Percentiles rank a stretch among this genome's conserved stretches.
These are phyloP conservation scores for Agrocybe pediades DNA, from an alignment of 768 basidiomycete genomes.

Conservation along the genomic window DNA sequence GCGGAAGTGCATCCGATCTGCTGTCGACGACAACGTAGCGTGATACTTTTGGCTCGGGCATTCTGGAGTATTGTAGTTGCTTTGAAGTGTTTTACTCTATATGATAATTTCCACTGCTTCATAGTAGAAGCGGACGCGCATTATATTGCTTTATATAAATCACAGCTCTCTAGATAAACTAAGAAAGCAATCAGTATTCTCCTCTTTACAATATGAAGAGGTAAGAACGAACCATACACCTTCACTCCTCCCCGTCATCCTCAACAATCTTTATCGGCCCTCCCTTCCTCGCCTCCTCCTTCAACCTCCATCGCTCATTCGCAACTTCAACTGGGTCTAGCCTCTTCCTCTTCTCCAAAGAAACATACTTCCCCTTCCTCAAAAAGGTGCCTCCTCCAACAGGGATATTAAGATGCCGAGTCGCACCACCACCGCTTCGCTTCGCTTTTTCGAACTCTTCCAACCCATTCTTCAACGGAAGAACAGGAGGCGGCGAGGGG, in stretches of 20 bases:
- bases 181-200: too few relatives aligned
- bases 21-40: too few relatives aligned
- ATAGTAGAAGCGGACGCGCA: too few relatives aligned
- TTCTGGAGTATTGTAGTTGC: too few relatives aligned
- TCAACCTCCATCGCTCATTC: conserved; percentile 77
- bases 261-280: conserved; percentile 12
- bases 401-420: conserved; percentile 47
- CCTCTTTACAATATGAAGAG: background rate
- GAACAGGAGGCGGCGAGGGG: conserved; percentile 34
- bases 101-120: too few relatives aligned
- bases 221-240: background rate
- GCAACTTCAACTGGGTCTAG: conserved; percentile 70
- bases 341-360: conserved; percentile 66
- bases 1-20: too few relatives aligned
- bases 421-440: conserved; percentile 9
- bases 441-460: conserved; percentile 15
- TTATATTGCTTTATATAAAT: too few relatives aligned
- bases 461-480: conserved; percentile 34
- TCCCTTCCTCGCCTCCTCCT: conserved; percentile 34
- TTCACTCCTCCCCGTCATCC: conserved; percentile 26
- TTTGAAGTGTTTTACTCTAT: too few relatives aligned
- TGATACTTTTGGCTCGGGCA: too few relatives aligned
- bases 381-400: conserved; percentile 73
- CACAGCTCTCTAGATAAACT: too few relatives aligned
- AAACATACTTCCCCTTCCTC: conserved; percentile 63